These are phyloP conservation scores for Kwoniella sp. DNA, from an alignment of 768 basidiomycete genomes.

Conservation along the genomic window DNA sequence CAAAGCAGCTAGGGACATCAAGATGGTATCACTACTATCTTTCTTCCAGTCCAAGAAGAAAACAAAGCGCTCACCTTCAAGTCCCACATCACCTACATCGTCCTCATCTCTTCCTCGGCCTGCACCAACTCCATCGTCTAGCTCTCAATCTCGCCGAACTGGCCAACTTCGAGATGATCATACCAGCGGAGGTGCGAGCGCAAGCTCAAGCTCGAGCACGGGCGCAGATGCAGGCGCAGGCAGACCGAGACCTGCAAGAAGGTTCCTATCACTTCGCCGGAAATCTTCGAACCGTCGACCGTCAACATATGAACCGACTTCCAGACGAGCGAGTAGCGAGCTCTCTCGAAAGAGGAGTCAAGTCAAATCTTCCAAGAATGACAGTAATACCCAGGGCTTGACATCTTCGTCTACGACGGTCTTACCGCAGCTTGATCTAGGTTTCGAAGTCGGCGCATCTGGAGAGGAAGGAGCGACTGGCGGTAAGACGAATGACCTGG, in stretches of 20 bases:
- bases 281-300: slow-evolving; percentile 1
- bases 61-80: slow-evolving; percentile 9
- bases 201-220: not conserved
- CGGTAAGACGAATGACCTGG: slow-evolving; percentile 4
- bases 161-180: no score
- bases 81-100: slow-evolving; percentile 1
- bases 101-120: not conserved
- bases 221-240: not conserved
- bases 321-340: slow-evolving; percentile 14
- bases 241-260: slow-evolving; percentile 6
- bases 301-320: not conserved
- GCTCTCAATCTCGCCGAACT: no score
- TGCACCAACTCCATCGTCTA: slow-evolving; percentile 1
- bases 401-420: not conserved
- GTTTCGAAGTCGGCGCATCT: slow-evolving; percentile 3
- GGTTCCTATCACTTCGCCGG: slow-evolving; percentile 12
- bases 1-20: no score
- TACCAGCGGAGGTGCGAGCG: slow-evolving; percentile 5
- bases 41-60: slow-evolving; percentile 35
- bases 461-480: not conserved
- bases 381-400: not conserved
- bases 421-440: slow-evolving; percentile 24
- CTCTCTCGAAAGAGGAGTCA: slow-evolving; percentile 6
- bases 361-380: not conserved
- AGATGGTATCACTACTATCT: slow-evolving; percentile 33